These are phyloP conservation scores for Salix brachista DNA, from an alignment of 345 rosid species.

Conservation along the genomic window DNA sequence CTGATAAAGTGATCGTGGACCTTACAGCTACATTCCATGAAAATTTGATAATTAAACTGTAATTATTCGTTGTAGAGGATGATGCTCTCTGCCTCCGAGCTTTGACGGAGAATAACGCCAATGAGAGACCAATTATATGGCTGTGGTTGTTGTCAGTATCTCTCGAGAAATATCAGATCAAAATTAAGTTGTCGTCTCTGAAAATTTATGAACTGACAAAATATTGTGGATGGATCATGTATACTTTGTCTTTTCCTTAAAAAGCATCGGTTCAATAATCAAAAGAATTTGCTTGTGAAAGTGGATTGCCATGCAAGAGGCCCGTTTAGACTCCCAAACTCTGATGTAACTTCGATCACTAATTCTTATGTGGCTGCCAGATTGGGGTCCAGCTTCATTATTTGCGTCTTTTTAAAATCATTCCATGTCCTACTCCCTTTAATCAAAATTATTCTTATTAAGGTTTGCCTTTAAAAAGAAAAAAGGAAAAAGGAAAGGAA, in stretches of 20 bases:
- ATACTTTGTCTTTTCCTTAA: neutral
- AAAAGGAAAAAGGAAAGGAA: too few species aligned
- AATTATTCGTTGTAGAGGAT: neutral
- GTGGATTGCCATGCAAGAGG: neutral
- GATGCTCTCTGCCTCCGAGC: neutral
- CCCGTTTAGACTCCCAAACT: neutral
- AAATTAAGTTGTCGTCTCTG: neutral
- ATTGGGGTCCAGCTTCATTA: constrained; percentile 1
- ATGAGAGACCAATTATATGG: constrained; percentile 4
- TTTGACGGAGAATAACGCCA: constrained; percentile 1
- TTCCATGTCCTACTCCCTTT: neutral
- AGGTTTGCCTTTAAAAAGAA: neutral
- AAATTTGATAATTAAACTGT: neutral
- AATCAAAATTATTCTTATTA: neutral
- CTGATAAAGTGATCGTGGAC: neutral
- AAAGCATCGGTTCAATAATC: neutral
- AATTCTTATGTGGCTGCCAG: neutral
- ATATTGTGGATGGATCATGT: neutral
- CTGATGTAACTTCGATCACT: neutral
- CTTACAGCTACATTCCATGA: neutral
- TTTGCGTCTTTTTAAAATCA: neutral
- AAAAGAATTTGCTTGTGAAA: neutral
- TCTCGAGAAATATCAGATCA: neutral
- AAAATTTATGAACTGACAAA: neutral
- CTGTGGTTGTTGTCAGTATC: neutral